Evolutionary conservation across 495 filamentous ascomycete species (phyloP).

Genomic region (Neurospora cerealis): DNA sequence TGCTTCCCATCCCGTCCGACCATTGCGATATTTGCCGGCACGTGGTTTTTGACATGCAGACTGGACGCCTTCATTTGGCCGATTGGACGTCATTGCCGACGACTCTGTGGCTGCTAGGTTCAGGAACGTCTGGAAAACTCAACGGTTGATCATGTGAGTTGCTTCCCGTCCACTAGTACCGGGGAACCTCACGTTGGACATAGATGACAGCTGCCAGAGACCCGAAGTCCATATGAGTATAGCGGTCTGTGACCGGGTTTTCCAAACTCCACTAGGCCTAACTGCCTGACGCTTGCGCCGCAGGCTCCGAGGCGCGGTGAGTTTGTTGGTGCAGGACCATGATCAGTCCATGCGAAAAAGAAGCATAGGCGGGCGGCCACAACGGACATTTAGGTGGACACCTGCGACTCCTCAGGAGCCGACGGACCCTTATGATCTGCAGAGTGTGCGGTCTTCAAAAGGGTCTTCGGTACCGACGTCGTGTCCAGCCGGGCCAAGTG

Average conservation of each 20-base stretch:
- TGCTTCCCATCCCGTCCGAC: not conserved
- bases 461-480: not conserved
- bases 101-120: not conserved
- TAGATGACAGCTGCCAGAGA: slow-evolving; percentile 17
- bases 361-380: not conserved
- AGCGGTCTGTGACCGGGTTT: slow-evolving; percentile 21
- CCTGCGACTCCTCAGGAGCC: not conserved
- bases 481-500: not conserved
- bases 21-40: slow-evolving; percentile 7
- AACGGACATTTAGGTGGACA: not conserved
- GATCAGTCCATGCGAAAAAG: not conserved
- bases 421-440: not conserved
- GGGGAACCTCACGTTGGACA: slow-evolving; percentile 17
- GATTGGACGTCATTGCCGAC: slow-evolving; percentile 11
- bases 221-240: slow-evolving; percentile 4
- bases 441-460: not conserved
- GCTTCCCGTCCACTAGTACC: slow-evolving; percentile 1
- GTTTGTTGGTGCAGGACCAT: not conserved
- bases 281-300: not conserved
- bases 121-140: slow-evolving; percentile 5
- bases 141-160: slow-evolving; percentile 13
- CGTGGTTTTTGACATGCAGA: slow-evolving; percentile 17
- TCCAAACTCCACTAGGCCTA: slow-evolving; percentile 15
- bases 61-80: slow-evolving; percentile 12
- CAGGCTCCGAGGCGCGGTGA: not conserved